Evolutionary conservation across 176 grass and related monocot species (phyloP).

Genomic region (Typha latifolia): DNA sequence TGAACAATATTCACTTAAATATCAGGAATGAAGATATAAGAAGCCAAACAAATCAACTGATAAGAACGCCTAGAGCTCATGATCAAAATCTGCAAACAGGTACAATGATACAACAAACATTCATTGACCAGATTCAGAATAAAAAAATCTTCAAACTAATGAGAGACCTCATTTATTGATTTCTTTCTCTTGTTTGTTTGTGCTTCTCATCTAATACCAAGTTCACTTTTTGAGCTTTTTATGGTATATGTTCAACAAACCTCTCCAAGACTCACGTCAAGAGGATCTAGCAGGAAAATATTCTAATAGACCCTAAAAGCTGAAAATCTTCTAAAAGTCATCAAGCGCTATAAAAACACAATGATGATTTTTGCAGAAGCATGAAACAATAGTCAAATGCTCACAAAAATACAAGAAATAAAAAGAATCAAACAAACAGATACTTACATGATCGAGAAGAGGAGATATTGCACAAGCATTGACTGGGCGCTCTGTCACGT

Average conservation of each 20-base stretch:
- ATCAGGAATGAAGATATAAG: neutral
- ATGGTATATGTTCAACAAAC: no score
- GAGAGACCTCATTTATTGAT: no score
- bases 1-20: neutral
- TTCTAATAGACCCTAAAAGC: no score
- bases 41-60: neutral
- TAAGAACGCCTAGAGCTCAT: neutral
- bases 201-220: no score
- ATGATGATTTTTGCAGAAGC: neutral
- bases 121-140: no score
- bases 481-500: conserved; percentile 68
- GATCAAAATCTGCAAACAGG: neutral
- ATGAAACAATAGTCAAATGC: neutral
- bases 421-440: neutral
- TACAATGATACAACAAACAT: no score
- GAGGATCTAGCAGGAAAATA: no score
- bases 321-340: neutral
- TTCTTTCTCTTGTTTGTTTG: no score
- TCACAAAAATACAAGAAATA: neutral
- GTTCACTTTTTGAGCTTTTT: no score
- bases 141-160: no score
- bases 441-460: conserved; percentile 63
- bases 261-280: no score
- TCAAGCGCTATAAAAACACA: neutral
- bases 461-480: conserved; percentile 91